Conservation (phyloP, 148 eudicot species). For the Fagopyrum homotropicum region DNA sequence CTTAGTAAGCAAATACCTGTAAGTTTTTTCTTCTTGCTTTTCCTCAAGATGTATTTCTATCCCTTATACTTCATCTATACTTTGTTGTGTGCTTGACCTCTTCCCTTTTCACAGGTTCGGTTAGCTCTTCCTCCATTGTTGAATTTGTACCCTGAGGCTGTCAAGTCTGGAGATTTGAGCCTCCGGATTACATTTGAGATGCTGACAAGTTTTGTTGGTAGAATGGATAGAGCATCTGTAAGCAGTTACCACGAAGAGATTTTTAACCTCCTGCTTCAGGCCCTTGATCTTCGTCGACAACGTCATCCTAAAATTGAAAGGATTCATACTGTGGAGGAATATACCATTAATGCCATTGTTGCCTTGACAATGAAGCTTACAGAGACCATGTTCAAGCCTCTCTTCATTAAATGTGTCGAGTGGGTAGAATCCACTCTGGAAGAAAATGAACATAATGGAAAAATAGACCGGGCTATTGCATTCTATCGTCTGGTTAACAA, state of each 20-base stretch:
- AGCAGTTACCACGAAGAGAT: slow-evolving; percentile 49
- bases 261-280: slow-evolving; percentile 69
- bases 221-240: slow-evolving; percentile 70
- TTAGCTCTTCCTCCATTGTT: slow-evolving; percentile 62
- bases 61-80: background rate
- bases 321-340: slow-evolving; percentile 53
- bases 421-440: slow-evolving; percentile 60
- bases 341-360: slow-evolving; percentile 55
- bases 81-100: slow-evolving; percentile 2
- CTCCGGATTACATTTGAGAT: slow-evolving; percentile 57
- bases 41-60: background rate
- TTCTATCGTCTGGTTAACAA: slow-evolving; percentile 67
- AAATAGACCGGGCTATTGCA: slow-evolving; percentile 53
- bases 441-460: slow-evolving; percentile 28
- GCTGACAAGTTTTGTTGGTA: slow-evolving; percentile 47
- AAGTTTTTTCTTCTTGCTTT: slow-evolving; percentile 20
- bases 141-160: slow-evolving; percentile 61
- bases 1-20: slow-evolving; percentile 67
- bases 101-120: slow-evolving; percentile 41
- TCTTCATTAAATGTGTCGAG: slow-evolving; percentile 71
- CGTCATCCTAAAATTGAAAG: slow-evolving; percentile 40
- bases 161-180: slow-evolving; percentile 57
- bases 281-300: slow-evolving; percentile 86
- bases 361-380: slow-evolving; percentile 82
- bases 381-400: slow-evolving; percentile 90